These are phyloP conservation scores for Hymenoscyphus fructigenus DNA, from an alignment of 2,329 filamentous ascomycete species.

Conservation along the genomic window DNA sequence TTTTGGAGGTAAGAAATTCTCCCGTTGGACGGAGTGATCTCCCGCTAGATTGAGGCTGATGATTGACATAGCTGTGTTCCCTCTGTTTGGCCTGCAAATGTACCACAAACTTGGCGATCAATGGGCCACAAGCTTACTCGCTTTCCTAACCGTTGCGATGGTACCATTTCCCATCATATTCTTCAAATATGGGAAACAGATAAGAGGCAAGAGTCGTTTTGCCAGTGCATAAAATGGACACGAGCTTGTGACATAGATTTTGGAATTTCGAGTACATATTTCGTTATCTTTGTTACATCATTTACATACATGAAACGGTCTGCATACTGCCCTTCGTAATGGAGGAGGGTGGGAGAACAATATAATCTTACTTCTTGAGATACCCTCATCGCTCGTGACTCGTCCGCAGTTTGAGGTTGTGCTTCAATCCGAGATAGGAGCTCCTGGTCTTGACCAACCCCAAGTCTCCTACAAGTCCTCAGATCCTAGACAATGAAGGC, in stretches of 20 bases:
- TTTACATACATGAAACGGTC: slow-evolving; percentile 6
- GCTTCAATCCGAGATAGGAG: slow-evolving; percentile 8
- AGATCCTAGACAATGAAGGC: background rate
- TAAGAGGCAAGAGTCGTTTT: slow-evolving; percentile 55
- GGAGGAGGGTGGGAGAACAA: slow-evolving; percentile 7
- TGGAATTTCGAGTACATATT: background rate
- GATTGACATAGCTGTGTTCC: slow-evolving; percentile 61
- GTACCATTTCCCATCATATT: slow-evolving; percentile 65
- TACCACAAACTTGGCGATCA: slow-evolving; percentile 67
- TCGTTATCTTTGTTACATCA: slow-evolving; percentile 5
- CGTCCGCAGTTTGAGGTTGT: slow-evolving; percentile 12
- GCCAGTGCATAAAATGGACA: background rate
- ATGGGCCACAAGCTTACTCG: slow-evolving; percentile 65
- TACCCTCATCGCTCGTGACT: slow-evolving; percentile 8
- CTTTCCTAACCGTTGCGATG: slow-evolving; percentile 61
- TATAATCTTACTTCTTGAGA: slow-evolving; percentile 9
- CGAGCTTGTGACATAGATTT: background rate
- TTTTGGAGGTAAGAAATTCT: slow-evolving; percentile 55
- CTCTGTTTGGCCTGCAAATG: slow-evolving; percentile 73
- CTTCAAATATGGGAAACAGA: slow-evolving; percentile 58
- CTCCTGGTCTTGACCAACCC: slow-evolving; percentile 3
- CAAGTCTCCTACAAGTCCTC: slow-evolving; percentile 10
- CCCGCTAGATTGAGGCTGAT: slow-evolving; percentile 24
- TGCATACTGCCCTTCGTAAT: background rate
- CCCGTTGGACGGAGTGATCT: background rate